Evolutionary conservation across 2,329 filamentous ascomycete genomes (phyloP).

Genomic region (Venturia effusa): DNA sequence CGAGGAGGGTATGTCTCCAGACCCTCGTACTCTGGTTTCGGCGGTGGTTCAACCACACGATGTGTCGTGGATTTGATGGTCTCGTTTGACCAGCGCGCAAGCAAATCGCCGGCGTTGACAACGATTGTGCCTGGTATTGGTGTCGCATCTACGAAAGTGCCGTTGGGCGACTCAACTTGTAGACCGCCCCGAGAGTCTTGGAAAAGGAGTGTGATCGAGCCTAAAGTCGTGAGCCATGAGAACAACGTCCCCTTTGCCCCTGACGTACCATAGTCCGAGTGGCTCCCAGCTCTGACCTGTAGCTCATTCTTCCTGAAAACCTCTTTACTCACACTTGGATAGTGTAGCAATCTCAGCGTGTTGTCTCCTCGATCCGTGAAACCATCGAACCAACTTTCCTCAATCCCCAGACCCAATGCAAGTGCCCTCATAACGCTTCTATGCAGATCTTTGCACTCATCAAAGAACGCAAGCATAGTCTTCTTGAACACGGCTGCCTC

Average conservation of each 20-base stretch:
- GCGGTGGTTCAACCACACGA: constrained; percentile 75
- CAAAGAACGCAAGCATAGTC: constrained; percentile 66
- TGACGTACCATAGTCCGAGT: constrained; percentile 54
- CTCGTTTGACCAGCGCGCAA: constrained; percentile 85
- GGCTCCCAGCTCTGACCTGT: constrained; percentile 67
- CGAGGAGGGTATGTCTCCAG: constrained; percentile 52
- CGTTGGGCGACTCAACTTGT: constrained; percentile 58
- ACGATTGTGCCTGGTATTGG: constrained; percentile 76
- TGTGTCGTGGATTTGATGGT: constrained; percentile 85
- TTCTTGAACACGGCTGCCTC: constrained; percentile 52
- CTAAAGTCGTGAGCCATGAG: constrained; percentile 15
- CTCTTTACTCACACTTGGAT: constrained; percentile 55
- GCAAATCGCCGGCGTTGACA: constrained; percentile 77
- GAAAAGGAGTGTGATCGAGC: constrained; percentile 35
- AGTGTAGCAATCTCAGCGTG: constrained; percentile 61
- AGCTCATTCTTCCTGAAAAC: constrained; percentile 56
- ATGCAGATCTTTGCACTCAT: constrained; percentile 64
- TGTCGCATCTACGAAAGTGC: constrained; percentile 70
- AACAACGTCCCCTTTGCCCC: neutral
- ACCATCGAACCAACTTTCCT: constrained; percentile 62
- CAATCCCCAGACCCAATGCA: constrained; percentile 66
- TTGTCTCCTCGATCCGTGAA: constrained; percentile 50
- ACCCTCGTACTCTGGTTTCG: constrained; percentile 32
- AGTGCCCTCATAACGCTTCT: constrained; percentile 73
- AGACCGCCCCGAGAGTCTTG: constrained; percentile 47